Conservation (phyloP, 2,329 filamentous ascomycete species). For the Sphaceloma murrayae region DNA sequence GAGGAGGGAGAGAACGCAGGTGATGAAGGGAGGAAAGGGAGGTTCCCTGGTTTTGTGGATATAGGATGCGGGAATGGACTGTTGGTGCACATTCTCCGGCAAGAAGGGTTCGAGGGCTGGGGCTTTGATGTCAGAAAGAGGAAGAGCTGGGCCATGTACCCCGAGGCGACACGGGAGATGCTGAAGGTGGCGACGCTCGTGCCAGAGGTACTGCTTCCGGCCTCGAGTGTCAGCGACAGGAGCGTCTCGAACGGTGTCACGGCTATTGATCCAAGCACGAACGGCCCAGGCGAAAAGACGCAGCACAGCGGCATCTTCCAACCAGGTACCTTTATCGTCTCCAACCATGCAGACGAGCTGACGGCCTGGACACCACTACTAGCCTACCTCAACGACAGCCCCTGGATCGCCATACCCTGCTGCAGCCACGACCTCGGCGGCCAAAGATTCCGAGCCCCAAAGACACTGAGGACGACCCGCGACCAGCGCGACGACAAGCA, state of each 20-base stretch:
- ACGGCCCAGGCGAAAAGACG: constrained; percentile 34
- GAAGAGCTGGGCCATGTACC: constrained; percentile 76
- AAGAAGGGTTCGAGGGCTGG: constrained; percentile 76
- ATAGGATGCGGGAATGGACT: constrained; percentile 94
- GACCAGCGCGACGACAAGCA: constrained; percentile 1
- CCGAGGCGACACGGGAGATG: constrained; percentile 36
- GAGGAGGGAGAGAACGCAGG: background rate
- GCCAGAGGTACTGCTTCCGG: constrained; percentile 37
- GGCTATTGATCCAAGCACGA: constrained; percentile 9
- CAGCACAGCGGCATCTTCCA: constrained; percentile 50
- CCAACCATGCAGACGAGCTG: constrained; percentile 93
- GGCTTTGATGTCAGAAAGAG: constrained; percentile 84
- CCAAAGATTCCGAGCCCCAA: constrained; percentile 55
- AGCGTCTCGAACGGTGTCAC: no score
- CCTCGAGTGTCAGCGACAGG: constrained; percentile 14
- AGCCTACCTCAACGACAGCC: constrained; percentile 61
- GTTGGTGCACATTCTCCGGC: constrained; percentile 68
- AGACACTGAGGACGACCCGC: constrained; percentile 12
- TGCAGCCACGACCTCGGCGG: constrained; percentile 84
- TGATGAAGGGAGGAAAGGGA: constrained; percentile 7
- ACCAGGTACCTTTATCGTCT: constrained; percentile 79
- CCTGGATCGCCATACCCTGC: constrained; percentile 90
- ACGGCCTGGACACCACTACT: constrained; percentile 93
- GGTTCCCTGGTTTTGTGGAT: constrained; percentile 85
- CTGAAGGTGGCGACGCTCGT: constrained; percentile 53